Evolutionary conservation across 176 grass and related monocot species (phyloP), one percentile per base, ranked within the genome.

Genomic region (sorghum (Sorghum bicolor)): DNA sequence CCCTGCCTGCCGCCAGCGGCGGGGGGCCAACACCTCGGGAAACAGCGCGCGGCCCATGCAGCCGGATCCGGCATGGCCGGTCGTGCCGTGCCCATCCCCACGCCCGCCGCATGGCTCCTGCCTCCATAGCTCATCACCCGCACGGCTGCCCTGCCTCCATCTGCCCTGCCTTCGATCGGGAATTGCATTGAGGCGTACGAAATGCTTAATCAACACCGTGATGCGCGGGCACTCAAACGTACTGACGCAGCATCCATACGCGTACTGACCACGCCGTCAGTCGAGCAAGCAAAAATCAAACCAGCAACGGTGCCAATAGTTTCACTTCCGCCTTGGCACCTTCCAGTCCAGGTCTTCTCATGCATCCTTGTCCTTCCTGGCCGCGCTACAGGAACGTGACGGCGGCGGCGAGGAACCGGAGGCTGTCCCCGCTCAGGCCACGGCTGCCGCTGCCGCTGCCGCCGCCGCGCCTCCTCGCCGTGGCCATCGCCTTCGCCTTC

Each of bases 51-150:
- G 16, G 50, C 29, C 29, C 32, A 37, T 12, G 65, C 37, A 5
- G 79, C 55, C 73, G 62, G 80, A 72, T 83, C 80, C 74, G 74
- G 4, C 32, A 61, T 88, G 53, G 64, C 30, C 79, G 79, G 20
- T 50, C 52, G 66, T 5, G 80, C 66, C 41, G 16, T 34, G 68
- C 68, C 24, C 77, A 80, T 66, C 52, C 58, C 22, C 43, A 60
- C 55, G 61, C 60, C 25, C 25, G 24, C 24, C 48, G 1, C 39
- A 11, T 12, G n/a, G 3, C 39, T 17, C 15, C 11, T 47, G 44
- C 3, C 19, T 24, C 55, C 22, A 19, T 22, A 48, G 47, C 16
- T 52, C 47, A 53, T 52, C 47, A 53, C 48, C 48, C 2, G 48
- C 48, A 53, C 48, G 19, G 22, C 52, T 22, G 32, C 22, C 29